Base-by-base conservation (phyloP, 1,284 basidiomycete genomes). In the Cryptococcus sp. region DNA sequence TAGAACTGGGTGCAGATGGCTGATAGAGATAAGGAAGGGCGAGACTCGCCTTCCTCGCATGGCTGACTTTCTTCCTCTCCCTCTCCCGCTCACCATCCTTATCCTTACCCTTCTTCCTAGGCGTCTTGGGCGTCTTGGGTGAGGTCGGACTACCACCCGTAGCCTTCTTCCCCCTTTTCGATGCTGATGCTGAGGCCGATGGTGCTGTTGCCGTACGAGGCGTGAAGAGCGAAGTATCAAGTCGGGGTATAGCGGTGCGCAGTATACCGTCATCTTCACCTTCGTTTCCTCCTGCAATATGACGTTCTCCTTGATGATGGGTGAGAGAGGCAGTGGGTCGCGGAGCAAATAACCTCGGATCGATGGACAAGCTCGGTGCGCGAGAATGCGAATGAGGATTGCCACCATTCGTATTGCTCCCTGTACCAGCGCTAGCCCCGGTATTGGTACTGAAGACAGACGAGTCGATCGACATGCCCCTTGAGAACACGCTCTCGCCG, bases 41-140 rank as follows among this genome's bases (percentile, higher is more conserved):
- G 23, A 40, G n/a, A 59, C 69, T 58, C 38, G 73, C 74, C 62
- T 76, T 76, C 40, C 73, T 55, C 39, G 75, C 75, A 58, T 76
- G 75, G 35, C 67, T 69, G 45, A 65, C 57, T 54, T 70, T 73
- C 59, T 72, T 55, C 27, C 31, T 16, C 7, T 45, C 39, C 8
- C 38, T 25, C 40, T 22, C 39, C 8, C 38, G n/a, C 40, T 22
- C 27, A 6, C 31, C 42, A 46, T 35, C 42, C 45, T 40, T 50
- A 42, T 16, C 47, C 41, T 50, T 61, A 17, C 17, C 50, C 54
- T 44, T 53, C 38, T 53, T 61, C 44, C 45, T 49, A 41, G 47
- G 42, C 27, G 22, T 40, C 22, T 35, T 54, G 10, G 19, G 23
- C 5, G 23, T 46, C 42, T 38, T 35, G 3, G 31, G 31, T 35